Evolutionary conservation across 768 basidiomycete genomes (phyloP), one percentile per base, ranked within the genome.

Genomic region (Amanita polypyramis): DNA sequence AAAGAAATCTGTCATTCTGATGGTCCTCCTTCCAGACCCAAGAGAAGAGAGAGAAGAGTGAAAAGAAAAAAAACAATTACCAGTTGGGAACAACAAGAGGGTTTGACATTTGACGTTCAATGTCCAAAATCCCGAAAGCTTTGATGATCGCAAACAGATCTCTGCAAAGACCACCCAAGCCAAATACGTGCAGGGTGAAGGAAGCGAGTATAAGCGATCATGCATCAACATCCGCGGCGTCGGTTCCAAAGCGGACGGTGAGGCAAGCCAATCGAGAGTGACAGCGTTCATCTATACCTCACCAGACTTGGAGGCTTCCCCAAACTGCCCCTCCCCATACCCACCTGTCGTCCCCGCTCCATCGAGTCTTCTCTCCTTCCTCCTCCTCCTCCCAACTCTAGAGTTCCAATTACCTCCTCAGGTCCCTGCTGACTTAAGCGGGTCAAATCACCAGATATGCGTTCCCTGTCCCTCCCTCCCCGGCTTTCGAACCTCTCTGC

Each of bases 401-500:
- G 65, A 54, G 70, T 58, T 34, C 79, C 79, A 47, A 80, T 65
- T 5, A 79, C 76, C 61, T 80, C 77, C 52, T 70, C 72, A 54
- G 64, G 74, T 43, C 64, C 75, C 7, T 39, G 46, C 27, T 38
- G 46, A 15, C 37, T 47, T 15, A 47, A 12, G 19, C 17, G 38
- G 36, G 15, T 36, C 25, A 47, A 15, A 37, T 15, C 46, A 2
- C 12, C 5, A 23, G 27, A 29, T 30, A 43, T 27, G 20, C 46
- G 60, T 65, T 67, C 40, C 63, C 9, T 59, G 58, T 41, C 62
- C 59, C 29, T 51, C n/a, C n/a, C n/a, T 53, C 38, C 49, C 60
- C 33, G 58, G 43, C 2, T 55, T 60, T 4, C 53, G 51, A 19
- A 55, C 55, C 21, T 58, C 48, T 11, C 44, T 58, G 12, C 56